A percentile compares a stretch with the other conserved stretches of the same genome.
phyloP scores from a whole-genome alignment of 176 grass and related monocot species.

The Raddia distichophylla region DNA sequence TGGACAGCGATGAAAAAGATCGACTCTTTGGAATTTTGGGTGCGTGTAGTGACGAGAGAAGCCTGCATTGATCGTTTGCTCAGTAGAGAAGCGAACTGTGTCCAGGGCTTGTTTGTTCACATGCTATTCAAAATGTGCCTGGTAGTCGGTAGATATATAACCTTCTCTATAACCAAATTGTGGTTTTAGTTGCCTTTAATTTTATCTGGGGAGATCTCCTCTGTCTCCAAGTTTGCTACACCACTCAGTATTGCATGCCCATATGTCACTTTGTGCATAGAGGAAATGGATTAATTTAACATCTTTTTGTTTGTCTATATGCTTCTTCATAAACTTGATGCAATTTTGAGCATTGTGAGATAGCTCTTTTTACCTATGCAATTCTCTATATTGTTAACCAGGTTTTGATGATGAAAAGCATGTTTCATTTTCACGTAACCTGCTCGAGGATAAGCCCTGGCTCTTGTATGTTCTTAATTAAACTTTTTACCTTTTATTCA shows the following conservation, averaged over 20 bases:
- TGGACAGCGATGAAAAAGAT: not conserved
- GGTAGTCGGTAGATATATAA: not conserved
- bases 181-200: not conserved
- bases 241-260: not conserved
- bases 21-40: not conserved
- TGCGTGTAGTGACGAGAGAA: not conserved
- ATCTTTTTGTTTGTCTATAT: not conserved
- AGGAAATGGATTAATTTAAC: not conserved
- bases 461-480: conserved; percentile 57
- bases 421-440: conserved; percentile 34
- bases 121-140: not conserved
- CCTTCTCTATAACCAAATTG: not conserved
- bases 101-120: not conserved
- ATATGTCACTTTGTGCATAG: not conserved
- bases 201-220: not conserved
- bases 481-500: not conserved
- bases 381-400: conserved; percentile 5
- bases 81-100: too few relatives aligned
- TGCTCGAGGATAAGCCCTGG: conserved; percentile 54
- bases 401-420: not conserved
- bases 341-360: not conserved
- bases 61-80: not conserved
- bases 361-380: not conserved
- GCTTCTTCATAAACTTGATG: not conserved
- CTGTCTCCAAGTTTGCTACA: not conserved